Percentiles rank a stretch among this genome's conserved stretches.
These are phyloP conservation scores for Venturia oleaginea DNA, from an alignment of 2,329 filamentous ascomycete species.

Conservation along the genomic window DNA sequence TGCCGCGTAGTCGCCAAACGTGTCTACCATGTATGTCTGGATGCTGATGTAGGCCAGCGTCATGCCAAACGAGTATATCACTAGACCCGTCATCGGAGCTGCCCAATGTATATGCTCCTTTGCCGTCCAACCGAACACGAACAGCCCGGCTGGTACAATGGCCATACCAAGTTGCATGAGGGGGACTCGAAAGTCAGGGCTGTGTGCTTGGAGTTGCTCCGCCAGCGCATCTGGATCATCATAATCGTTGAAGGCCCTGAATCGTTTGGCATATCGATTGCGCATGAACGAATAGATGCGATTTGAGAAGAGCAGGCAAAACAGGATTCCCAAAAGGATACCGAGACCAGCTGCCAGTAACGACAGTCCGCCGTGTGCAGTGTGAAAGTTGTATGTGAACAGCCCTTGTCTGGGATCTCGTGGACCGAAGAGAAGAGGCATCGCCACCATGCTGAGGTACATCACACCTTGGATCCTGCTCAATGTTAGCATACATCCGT, in stretches of 20 bases:
- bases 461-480: background rate
- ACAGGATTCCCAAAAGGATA: constrained; percentile 42
- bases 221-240: background rate
- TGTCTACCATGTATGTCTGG: constrained; percentile 14
- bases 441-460: background rate
- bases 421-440: background rate
- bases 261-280: constrained; percentile 30
- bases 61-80: constrained; percentile 38
- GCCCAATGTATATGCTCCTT: constrained; percentile 44
- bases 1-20: constrained; percentile 13
- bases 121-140: constrained; percentile 50
- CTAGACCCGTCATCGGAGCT: constrained; percentile 44
- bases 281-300: constrained; percentile 41
- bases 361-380: constrained; percentile 51
- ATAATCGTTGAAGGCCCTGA: constrained; percentile 14
- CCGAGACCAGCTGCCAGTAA: constrained; percentile 55
- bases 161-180: constrained; percentile 46
- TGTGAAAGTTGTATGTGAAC: constrained; percentile 43
- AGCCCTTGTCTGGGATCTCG: background rate
- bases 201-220: background rate
- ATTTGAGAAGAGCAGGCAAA: constrained; percentile 40
- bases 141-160: constrained; percentile 43
- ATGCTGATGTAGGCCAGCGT: constrained; percentile 11
- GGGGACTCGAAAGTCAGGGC: constrained; percentile 56
- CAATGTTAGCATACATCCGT: background rate